A percentile compares a stretch with the other conserved stretches of the same genome.
Evolutionary conservation across 1,139 yeast genomes (phyloP).

Genomic region (Meyerozyma elateridarum): DNA sequence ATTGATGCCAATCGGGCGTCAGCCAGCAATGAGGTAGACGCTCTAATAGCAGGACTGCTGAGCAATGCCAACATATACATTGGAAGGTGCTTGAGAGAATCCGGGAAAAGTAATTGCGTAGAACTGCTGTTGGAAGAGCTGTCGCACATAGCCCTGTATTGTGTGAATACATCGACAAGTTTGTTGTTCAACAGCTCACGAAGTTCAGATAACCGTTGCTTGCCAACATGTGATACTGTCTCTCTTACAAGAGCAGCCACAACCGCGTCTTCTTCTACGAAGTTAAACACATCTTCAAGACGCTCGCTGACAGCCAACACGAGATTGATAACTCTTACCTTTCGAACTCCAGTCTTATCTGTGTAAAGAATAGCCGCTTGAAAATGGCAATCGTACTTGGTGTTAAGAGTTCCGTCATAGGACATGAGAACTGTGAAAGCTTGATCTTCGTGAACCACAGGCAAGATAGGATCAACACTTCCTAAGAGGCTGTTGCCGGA

Average conservation of each 20-base stretch:
- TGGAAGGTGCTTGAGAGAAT: constrained; percentile 69
- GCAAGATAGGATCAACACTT: constrained; percentile 61
- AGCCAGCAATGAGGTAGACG: constrained; percentile 38
- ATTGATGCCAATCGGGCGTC: constrained; percentile 61
- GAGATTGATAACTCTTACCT: constrained; percentile 78
- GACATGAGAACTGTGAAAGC: constrained; percentile 66
- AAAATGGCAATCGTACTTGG: constrained; percentile 78
- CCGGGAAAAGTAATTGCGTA: constrained; percentile 83
- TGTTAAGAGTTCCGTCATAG: constrained; percentile 72
- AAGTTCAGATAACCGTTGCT: constrained; percentile 56
- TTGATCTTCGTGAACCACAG: constrained; percentile 61
- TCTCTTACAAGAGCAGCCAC: constrained; percentile 72
- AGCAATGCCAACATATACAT: constrained; percentile 63
- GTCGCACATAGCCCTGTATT: constrained; percentile 59
- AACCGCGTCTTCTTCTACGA: constrained; percentile 81
- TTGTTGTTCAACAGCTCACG: constrained; percentile 61
- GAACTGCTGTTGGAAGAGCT: constrained; percentile 50
- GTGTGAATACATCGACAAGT: constrained; percentile 68
- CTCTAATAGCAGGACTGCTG: constrained; percentile 62
- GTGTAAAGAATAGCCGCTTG: constrained; percentile 90
- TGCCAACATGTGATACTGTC: constrained; percentile 56
- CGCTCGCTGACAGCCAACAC: constrained; percentile 80
- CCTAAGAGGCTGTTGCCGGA: constrained; percentile 28
- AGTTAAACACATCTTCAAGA: constrained; percentile 68
- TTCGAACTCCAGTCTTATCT: constrained; percentile 66